Base-by-base conservation (phyloP, 441 rosid genomes). In the Codiaeum variegatum region DNA sequence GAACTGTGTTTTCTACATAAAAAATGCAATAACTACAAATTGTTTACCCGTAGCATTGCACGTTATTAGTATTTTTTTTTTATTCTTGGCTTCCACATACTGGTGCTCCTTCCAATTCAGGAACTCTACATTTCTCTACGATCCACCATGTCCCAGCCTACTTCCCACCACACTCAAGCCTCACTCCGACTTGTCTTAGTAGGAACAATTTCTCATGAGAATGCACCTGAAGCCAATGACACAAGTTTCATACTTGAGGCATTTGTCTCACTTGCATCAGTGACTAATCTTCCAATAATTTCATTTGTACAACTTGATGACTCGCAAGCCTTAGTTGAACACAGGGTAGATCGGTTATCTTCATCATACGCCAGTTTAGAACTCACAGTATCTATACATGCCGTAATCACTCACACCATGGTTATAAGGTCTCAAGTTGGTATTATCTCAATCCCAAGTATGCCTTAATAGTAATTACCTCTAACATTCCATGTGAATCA, bases 311-410 rank as follows among this genome's bases (percentile, higher is more conserved):
- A 32, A 32, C 5, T 5, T 32, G 36, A 1, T n/a, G 26, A 0
- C 26, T 23, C 28, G 6, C 7, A 0, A n/a, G 2, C 11, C 28
- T n/a, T 21, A 5, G 6, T 13, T 3, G 0, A n/a, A 4, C 23
- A 3, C 0, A 1, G 21, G 1, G 13, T 2, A 6, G 60, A 19
- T n/a, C 36, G 5, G 36, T 23, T 21, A 19, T 3, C 60, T 55
- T 6, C 21, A n/a, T 0, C 26, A 5, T 0, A 3, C 23, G 2
- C 1, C 5, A 4, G 3, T 0, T 4, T 10, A n/a, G 12, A n/a
- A n/a, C 47, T 13, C 47, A 5, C 28, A n/a, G 28, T 4, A 4
- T 3, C 11, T 7, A 23, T 21, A 4, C 36, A 32, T 0, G 28
- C 32, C 3, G 18, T 4, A 28, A 24, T 26, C 0, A n/a, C 62